Base-by-base conservation (phyloP, 106 monocot genomes). In the Xerophyta viscosa region DNA sequence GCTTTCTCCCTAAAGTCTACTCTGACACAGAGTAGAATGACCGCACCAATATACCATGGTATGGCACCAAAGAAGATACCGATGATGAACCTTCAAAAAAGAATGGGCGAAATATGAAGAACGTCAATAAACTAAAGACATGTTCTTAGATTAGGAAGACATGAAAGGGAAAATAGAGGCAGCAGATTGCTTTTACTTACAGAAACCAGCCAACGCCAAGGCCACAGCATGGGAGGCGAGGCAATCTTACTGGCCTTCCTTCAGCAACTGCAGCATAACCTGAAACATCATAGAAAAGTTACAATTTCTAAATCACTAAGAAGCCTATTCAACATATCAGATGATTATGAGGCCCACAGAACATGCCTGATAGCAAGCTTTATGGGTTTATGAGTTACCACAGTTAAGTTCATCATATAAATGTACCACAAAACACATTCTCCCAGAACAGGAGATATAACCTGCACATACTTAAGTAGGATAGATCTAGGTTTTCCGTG, bases 11-110 rank as follows among this genome's bases (percentile, higher is more conserved):
- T 73, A 15, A 61, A 52, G 52, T 80, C 73, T 24, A 70, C 54
- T 56, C 37, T 55, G 20, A 43, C 54, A 48, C 42, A 73, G 37
- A 74, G 57, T 9, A 65, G 50, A 45, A 79, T 45, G 33, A 74
- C 60, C 31, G 79, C 79, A 61, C 73, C 79, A 65, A 61, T 65
- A 31, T 79, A 79, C 79, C 79, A 79, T 14, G 79, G 73, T 65
- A 79, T 62, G 11, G 73, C 64, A 48, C 65, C 73, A 26, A 74
- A 46, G 57, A 79, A 74, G 65, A 73, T 73, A 20, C 79, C 79
- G 37, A 74, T 61, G 10, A 79, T 79, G 48, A 79, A 79, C 69
- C 79, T 79, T 49, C 19, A 21, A 59, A 36, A 46, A 19, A 31
- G 9, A 22, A 42, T 27, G 33, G 11, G 11, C 3, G 2, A n/a